Conservation (phyloP, 805 yeast genomes). For the Wickerhamomyces chambardii region DNA sequence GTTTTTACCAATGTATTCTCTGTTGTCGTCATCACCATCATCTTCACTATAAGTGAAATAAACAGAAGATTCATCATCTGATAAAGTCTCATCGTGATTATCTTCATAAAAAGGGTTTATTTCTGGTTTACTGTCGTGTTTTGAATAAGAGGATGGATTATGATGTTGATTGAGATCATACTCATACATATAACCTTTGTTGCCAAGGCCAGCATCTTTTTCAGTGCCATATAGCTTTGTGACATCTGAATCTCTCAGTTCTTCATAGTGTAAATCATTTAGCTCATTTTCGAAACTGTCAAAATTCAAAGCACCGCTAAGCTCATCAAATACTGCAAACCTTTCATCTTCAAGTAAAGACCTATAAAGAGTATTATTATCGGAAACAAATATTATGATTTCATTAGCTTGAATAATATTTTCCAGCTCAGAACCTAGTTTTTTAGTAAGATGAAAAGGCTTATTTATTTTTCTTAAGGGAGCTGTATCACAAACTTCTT, state of each 20-base stretch:
- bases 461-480: constrained; percentile 8
- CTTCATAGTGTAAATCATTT: too few species aligned
- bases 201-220: too few species aligned
- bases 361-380: constrained; percentile 10
- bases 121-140: too few species aligned
- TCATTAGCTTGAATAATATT: neutral
- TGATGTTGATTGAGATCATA: too few species aligned
- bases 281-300: too few species aligned
- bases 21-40: too few species aligned
- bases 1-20: too few species aligned
- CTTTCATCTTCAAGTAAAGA: constrained; percentile 10
- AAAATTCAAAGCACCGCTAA: constrained; percentile 7
- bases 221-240: too few species aligned
- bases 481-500: constrained; percentile 5
- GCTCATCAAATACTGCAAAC: constrained; percentile 4
- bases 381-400: constrained; percentile 9
- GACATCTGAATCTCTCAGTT: too few species aligned
- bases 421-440: neutral
- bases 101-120: too few species aligned
- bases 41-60: neutral
- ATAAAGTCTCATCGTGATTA: neutral
- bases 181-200: too few species aligned
- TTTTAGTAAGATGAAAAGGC: constrained; percentile 5
- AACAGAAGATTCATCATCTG: neutral
- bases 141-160: too few species aligned